Base-by-base conservation (phyloP, 2,329 filamentous ascomycete genomes). In the Colletotrichum aenigma region DNA sequence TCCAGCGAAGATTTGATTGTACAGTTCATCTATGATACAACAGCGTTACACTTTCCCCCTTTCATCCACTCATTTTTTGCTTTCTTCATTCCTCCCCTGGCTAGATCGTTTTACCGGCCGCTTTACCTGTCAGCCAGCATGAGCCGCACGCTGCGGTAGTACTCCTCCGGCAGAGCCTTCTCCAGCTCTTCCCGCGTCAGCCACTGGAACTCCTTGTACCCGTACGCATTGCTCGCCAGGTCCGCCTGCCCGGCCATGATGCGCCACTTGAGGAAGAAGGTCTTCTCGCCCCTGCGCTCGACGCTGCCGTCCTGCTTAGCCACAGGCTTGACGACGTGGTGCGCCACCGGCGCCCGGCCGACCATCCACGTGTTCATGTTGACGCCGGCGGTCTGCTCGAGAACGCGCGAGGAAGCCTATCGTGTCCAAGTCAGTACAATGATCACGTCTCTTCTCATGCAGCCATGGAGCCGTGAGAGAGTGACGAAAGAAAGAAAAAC, bases 351-450 rank as follows among this genome's bases (percentile, higher is more conserved):
- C 74, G 94, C 94, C 80, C 96, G 96, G 76, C 96, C 96, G 67
- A 99, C 94, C 79, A 98, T 92, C 96, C 97, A 99, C 71, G 96
- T 98, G 88, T 98, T 98, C 96, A 99, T 98, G 89, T 99, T 97
- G 76, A 94, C 87, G 74, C 97, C 97, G 12, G 94, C 96, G 5
- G 95, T 89, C 80, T 95, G 90, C 68, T 93, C 89, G 28, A 98
- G 89, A 70, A 96, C 92, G 76, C 96, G 91, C 82, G 95, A 91
- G 48, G 96, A 96, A 60, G 95, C 93, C 97, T 99, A 80, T 69
- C 34, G 12, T 6, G 36, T 72, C 26, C 32, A 34, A 13, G 48
- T 60, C 18, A 38, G 32, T n/a, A 36, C 24, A 48, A 4, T 10
- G n/a, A 18, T 32, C 36, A 15, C 2, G 12, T 30, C 3, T n/a